phyloP scores from a whole-genome alignment of 2,329 filamentous ascomycete genomes.

The Microcyclospora tardicrescens region DNA sequence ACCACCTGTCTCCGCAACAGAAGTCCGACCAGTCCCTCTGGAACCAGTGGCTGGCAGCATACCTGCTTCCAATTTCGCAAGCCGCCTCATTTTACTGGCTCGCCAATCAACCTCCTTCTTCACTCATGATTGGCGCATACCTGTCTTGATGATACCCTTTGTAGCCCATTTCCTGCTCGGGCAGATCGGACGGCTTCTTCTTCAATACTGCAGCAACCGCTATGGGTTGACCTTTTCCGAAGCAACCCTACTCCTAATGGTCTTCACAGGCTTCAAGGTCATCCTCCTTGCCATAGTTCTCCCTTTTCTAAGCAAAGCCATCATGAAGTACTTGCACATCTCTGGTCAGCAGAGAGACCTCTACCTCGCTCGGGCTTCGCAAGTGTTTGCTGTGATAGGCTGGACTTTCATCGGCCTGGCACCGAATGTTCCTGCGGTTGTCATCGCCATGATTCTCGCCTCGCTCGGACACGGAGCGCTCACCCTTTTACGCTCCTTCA shows the following conservation, averaged over 20 bases:
- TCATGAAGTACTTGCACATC: slow-evolving; percentile 10
- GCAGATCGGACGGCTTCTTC: slow-evolving; percentile 22
- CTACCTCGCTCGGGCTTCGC: slow-evolving; percentile 18
- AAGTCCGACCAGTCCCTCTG: neutral
- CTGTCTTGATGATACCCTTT: slow-evolving; percentile 19
- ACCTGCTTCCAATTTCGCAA: neutral
- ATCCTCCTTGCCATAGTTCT: slow-evolving; percentile 20
- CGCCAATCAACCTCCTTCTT: slow-evolving; percentile 17
- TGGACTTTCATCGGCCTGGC: slow-evolving; percentile 19
- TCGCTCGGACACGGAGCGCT: slow-evolving; percentile 35
- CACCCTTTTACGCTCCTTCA: slow-evolving; percentile 35
- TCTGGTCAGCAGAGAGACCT: slow-evolving; percentile 20
- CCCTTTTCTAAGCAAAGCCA: slow-evolving; percentile 15
- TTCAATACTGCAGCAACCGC: slow-evolving; percentile 43
- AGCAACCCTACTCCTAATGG: slow-evolving; percentile 21
- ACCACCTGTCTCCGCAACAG: neutral
- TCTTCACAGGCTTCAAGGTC: slow-evolving; percentile 19
- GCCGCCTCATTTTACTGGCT: slow-evolving; percentile 2
- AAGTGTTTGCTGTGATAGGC: slow-evolving; percentile 15
- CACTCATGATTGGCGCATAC: slow-evolving; percentile 18
- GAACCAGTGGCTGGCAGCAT: neutral
- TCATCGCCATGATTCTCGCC: slow-evolving; percentile 31
- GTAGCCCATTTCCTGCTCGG: slow-evolving; percentile 16
- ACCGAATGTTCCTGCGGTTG: slow-evolving; percentile 15
- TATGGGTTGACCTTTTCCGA: slow-evolving; percentile 35